Evolutionary conservation across 2,329 filamentous ascomycete genomes (phyloP), one percentile per base, ranked within the genome.

Genomic region (Colletotrichum tofieldiae): DNA sequence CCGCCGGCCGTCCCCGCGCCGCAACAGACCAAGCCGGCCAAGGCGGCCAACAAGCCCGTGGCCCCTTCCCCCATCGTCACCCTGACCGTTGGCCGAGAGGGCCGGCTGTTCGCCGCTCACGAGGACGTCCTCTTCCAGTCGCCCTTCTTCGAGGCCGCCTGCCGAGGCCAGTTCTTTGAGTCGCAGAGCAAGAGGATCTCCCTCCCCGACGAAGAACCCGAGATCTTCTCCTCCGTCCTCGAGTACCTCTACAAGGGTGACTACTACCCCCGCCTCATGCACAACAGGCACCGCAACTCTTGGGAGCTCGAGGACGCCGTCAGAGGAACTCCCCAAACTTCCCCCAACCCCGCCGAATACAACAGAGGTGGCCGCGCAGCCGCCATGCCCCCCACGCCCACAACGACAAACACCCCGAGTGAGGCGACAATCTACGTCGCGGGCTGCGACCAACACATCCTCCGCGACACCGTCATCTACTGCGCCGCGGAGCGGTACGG

Each of bases 161-260:
- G n/a, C 56, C 65, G 32, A 60, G 9, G 37, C 61, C 79, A 95
- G 81, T 93, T 93, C 85, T 89, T 92, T 83, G 92, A 93, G 81
- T 88, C 84, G 86, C 91, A 88, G 91, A 93, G 86, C 90, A 94
- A 94, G 83, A 91, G 92, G 66, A 93, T 98, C 80, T 88, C 92
- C 63, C 89, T 98, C 2, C 93, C 94, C 1, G 91, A 96, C 73
- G 95, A 98, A 82, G 92, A 95, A 77, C 94, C 95, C 29, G 94
- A 97, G 81, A 92, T 97, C 78, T 95, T 98, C 82, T 97, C 94
- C 11, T 95, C 93, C 8, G 88, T 98, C 14, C 91, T 98, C 68
- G 95, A 98, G 80, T 98, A 93, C 77, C 90, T 98, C 68, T 97
- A 97, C 89, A 97, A 97, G 84, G 95, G 95, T 75, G 95, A 98